Evolutionary conservation across 768 basidiomycete species (phyloP), one percentile per base, ranked within the genome.

Genomic region (Sporobolomyces roseus): DNA sequence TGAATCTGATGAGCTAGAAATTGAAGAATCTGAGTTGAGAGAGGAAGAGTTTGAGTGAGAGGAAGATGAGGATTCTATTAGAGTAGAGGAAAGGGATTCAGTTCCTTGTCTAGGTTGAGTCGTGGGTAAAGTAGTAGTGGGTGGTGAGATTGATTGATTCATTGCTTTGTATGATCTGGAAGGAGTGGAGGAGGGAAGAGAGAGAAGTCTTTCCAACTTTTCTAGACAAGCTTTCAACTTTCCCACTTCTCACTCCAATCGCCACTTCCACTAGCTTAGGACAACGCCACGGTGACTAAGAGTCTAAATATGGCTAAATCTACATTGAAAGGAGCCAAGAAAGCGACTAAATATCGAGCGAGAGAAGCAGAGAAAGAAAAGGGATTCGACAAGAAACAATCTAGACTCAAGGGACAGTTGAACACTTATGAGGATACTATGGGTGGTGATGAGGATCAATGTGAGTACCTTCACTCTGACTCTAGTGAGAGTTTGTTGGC

Each of bases 1-100:
- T 2, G 79, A 80, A 29, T 80, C 80, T 10, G 70, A 62, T 43
- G 66, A 35, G 16, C 25, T 36, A 17, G 68, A 49, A 14, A 38
- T n/a, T 8, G 72, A 70, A 1, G 51, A 38, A 50, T 38, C 32
- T n/a, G n/a, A n/a, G 45, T 25, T 36, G 30, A 25, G 23, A 17
- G 61, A 36, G 9, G 45, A 41, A 41, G 38, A 46, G 45, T 13
- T 46, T 46, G 61, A 53, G n/a, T n/a, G n/a, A 50, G 51, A 38
- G 17, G 51, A 63, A 43, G 43, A 41, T 3, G 56, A 59, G 13
- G 58, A 60, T 35, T 25, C 58, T 29, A 60, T 45, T 4, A 60
- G 32, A 23, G 58, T 60, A 10, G 58, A 48, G 2, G 58, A n/a
- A n/a, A n/a, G n/a, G n/a, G n/a, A n/a, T n/a, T n/a, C n/a, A n/a